Base-by-base conservation (phyloP, 2,329 filamentous ascomycete genomes). In the Rhexocercosporidium sp. region DNA sequence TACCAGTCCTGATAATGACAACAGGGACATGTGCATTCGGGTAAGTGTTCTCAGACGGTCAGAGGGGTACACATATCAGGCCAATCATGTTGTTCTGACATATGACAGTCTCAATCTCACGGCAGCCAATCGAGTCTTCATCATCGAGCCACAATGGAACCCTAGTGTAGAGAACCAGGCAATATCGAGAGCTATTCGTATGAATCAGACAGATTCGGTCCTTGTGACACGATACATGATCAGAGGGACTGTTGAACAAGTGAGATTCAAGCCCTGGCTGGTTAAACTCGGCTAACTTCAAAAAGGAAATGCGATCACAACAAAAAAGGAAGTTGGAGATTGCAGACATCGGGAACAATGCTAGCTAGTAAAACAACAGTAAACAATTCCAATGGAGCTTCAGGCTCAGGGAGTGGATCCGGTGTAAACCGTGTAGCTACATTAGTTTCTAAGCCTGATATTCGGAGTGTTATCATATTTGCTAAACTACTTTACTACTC, bases 1-100 rank as follows among this genome's bases (percentile, higher is more conserved):
- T 51, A 51, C 68, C 61, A 18, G 59, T 70, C 16, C 60, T 87
- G 0, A 79, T 87, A 18, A 86, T 87, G 83, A 86, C 65, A 12
- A 71, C 67, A 25, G 70, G 70, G 3, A 69, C 65, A 18, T 62
- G 70, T 18, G 69, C 69, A 1, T 65, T 69, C 59, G 71, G 69
- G 68, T 71, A 61, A 66, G 65, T 25, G 39, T 34, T 14, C 54
- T 37, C 34, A 7, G n/a, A n/a, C n/a, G n/a, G n/a, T n/a, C n/a
- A n/a, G n/a, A n/a, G n/a, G n/a, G n/a, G n/a, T n/a, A n/a, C n/a
- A n/a, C n/a, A n/a, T n/a, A n/a, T n/a, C n/a, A n/a, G n/a, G n/a
- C n/a, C n/a, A n/a, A n/a, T n/a, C n/a, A n/a, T n/a, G n/a, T n/a
- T 37, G 2, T 37, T 37, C 12, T 37, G 12, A 37, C 34, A 11